Evolutionary conservation across 2,329 filamentous ascomycete species (phyloP), one percentile per base, ranked within the genome.

Genomic region (Gaeumannomyces sp.): DNA sequence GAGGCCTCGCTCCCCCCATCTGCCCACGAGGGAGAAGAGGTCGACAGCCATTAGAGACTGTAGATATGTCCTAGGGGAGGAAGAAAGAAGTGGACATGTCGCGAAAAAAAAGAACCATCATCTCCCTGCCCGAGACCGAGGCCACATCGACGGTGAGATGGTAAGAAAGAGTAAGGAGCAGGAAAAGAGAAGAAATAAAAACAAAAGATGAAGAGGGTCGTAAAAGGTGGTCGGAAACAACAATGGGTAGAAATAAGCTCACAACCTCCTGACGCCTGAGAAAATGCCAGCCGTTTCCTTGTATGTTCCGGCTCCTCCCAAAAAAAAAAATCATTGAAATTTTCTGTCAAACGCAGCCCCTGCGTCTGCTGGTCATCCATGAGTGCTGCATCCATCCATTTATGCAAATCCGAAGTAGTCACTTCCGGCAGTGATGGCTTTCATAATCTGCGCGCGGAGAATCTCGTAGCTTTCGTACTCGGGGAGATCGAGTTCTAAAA

Each of bases 361-460:
- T 25, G 60, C 38, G 19, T 31, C 16, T 25, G 27, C 38, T 50
- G 13, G 38, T 50, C 8, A 7, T 53, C 45, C n/a, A 14, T 6
- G n/a, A 10, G 38, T 53, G 60, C 35, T 45, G 16, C 57, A 19
- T 22, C 7, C 60, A 19, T 13, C 38, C 38, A 45, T 29, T 82
- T 89, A 98, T 72, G 95, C 94, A 78, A 99, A 98, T 67, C 95
- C 95, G 77, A 99, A 99, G 76, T 90, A 98, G 76, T 98, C 94
- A 80, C 93, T 95, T 71, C 95, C 95, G 70, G 93, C 89, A n/a
- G 95, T 99, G 77, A 99, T 97, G 68, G 95, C 95, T 70, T 93
- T 98, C 76, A 96, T 89, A 66, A 99, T 80, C 74, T 95, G 93
- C 72, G 91, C 88, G 68, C 95, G 89, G 67, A 99, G 85, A 70